Percentiles rank a stretch among this genome's conserved stretches.
Conservation (phyloP, 306 rosid species). For the Urtica urens region DNA sequence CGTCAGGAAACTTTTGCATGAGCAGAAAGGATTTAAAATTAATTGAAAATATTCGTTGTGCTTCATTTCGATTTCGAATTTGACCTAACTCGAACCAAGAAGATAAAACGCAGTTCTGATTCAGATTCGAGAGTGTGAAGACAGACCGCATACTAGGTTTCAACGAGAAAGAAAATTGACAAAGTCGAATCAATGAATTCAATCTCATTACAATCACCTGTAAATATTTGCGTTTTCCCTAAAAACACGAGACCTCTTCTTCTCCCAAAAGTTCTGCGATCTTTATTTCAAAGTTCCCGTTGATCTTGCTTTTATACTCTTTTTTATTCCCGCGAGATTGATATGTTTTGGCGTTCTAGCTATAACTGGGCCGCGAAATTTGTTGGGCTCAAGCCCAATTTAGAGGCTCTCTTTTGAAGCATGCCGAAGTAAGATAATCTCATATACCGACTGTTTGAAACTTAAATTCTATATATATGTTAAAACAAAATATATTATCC, state of each 20-base stretch:
- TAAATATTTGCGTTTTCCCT: not conserved
- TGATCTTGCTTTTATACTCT: not conserved
- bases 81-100: not conserved
- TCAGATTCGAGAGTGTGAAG: not conserved
- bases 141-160: not conserved
- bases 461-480: too few species aligned
- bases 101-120: not conserved
- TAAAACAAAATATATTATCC: too few species aligned
- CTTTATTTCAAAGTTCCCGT: not conserved
- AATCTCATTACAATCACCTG: not conserved
- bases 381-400: too few species aligned
- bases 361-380: too few species aligned
- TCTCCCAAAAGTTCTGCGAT: constrained; percentile 2
- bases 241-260: constrained; percentile 4
- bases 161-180: not conserved
- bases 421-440: too few species aligned
- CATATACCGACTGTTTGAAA: too few species aligned
- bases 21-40: too few species aligned
- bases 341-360: too few species aligned
- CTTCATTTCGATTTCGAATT: not conserved
- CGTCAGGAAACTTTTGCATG: too few species aligned
- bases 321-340: too few species aligned
- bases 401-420: too few species aligned
- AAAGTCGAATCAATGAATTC: not conserved
- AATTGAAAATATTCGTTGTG: too few species aligned